Evolutionary conservation across 2,329 filamentous ascomycete genomes (phyloP).

Genomic region (Alternaria hordeiaustralica): DNA sequence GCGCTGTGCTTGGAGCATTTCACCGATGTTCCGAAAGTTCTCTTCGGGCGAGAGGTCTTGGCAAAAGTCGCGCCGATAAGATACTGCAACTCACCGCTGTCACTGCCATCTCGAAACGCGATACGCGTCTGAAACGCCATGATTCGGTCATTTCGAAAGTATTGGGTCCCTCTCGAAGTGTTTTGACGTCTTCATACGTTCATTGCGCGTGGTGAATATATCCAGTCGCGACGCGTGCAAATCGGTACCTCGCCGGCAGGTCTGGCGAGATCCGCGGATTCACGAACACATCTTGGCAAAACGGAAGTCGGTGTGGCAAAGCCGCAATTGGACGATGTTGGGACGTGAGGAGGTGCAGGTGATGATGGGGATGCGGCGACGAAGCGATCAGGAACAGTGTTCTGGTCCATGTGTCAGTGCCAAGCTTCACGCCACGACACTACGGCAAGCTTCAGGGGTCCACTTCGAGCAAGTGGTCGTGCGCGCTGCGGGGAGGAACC

Average conservation of each 20-base stretch:
- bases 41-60: constrained; percentile 26
- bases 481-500: constrained; percentile 7
- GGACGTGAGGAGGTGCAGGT: background rate
- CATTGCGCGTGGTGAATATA: background rate
- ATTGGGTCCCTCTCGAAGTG: background rate
- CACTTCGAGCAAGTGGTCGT: constrained; percentile 9
- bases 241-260: background rate
- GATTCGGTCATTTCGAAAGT: background rate
- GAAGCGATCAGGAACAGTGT: background rate
- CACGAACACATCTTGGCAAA: background rate
- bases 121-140: background rate
- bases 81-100: constrained; percentile 8
- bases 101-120: background rate
- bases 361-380: constrained; percentile 5
- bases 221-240: background rate
- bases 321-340: constrained; percentile 3
- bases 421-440: constrained; percentile 9
- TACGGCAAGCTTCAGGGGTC: background rate
- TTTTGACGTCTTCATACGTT: background rate
- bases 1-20: constrained; percentile 3
- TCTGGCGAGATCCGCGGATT: background rate
- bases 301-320: background rate
- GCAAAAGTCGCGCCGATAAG: constrained; percentile 2
- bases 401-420: constrained; percentile 13
- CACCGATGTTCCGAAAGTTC: constrained; percentile 16